Conservation (phyloP, 257 asterid species). For the Solanum bulbocastanum region DNA sequence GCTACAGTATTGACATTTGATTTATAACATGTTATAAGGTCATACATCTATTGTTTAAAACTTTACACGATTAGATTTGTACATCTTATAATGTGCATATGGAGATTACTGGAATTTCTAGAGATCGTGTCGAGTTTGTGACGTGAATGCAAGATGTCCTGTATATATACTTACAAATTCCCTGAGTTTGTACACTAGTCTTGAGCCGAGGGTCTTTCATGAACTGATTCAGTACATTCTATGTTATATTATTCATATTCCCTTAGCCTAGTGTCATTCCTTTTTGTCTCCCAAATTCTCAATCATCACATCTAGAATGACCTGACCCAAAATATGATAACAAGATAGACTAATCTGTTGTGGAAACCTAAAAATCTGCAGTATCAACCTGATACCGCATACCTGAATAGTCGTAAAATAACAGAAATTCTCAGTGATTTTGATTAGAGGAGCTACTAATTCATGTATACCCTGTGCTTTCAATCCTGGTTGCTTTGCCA, state of each 20-base stretch:
- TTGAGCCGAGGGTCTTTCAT: neutral
- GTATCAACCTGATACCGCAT: neutral
- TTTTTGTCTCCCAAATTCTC: neutral
- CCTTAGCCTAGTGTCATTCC: neutral
- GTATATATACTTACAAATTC: neutral
- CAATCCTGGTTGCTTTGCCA: neutral
- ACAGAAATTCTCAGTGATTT: neutral
- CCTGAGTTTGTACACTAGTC: neutral
- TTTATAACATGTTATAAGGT: constrained; percentile 14
- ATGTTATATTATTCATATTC: neutral
- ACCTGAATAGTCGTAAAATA: neutral
- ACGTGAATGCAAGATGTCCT: neutral
- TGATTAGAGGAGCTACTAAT: neutral
- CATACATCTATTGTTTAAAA: neutral
- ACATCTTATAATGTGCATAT: neutral
- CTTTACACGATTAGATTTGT: neutral
- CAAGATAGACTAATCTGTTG: neutral
- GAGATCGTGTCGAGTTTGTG: neutral
- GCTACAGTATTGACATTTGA: constrained; percentile 60
- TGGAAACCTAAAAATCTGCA: neutral
- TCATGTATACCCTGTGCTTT: neutral
- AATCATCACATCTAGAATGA: neutral
- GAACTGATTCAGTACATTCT: neutral
- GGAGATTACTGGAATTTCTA: neutral
- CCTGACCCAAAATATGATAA: neutral